These are phyloP conservation scores for Mortierella sp. DNA, from an alignment of 371 early-diverging fungal genomes.

Conservation along the genomic window DNA sequence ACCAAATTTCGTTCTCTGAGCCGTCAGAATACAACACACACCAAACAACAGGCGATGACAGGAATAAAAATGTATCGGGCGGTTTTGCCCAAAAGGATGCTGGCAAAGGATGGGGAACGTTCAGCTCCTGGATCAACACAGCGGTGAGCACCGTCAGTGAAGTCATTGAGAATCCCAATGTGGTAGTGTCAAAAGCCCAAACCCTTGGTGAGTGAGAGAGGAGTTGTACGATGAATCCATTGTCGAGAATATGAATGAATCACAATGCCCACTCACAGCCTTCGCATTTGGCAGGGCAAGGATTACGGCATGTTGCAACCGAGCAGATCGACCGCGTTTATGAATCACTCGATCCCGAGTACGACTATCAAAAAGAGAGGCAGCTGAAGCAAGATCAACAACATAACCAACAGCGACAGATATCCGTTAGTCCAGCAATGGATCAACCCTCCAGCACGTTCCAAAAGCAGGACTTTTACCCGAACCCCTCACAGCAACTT, in stretches of 20 bases:
- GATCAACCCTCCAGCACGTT: neutral
- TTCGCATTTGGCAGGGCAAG: slow-evolving; percentile 28
- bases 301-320: slow-evolving; percentile 42
- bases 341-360: slow-evolving; percentile 48
- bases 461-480: neutral
- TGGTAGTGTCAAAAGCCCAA: slow-evolving; percentile 47
- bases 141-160: slow-evolving; percentile 50
- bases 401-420: neutral
- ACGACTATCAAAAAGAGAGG: slow-evolving; percentile 43
- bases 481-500: neutral
- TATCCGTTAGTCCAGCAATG: too few relatives aligned
- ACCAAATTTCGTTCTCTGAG: too few relatives aligned
- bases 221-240: too few relatives aligned
- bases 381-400: slow-evolving; percentile 6
- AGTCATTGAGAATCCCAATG: slow-evolving; percentile 51
- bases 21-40: too few relatives aligned
- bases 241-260: neutral
- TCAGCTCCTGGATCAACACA: slow-evolving; percentile 50
- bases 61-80: neutral
- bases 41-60: neutral
- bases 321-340: slow-evolving; percentile 48
- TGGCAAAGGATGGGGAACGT: slow-evolving; percentile 33
- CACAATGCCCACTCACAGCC: neutral
- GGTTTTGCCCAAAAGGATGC: slow-evolving; percentile 7
- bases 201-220: slow-evolving; percentile 23